These are phyloP conservation scores for Xylaria palmicola DNA, from an alignment of 495 filamentous ascomycete genomes.

Conservation along the genomic window DNA sequence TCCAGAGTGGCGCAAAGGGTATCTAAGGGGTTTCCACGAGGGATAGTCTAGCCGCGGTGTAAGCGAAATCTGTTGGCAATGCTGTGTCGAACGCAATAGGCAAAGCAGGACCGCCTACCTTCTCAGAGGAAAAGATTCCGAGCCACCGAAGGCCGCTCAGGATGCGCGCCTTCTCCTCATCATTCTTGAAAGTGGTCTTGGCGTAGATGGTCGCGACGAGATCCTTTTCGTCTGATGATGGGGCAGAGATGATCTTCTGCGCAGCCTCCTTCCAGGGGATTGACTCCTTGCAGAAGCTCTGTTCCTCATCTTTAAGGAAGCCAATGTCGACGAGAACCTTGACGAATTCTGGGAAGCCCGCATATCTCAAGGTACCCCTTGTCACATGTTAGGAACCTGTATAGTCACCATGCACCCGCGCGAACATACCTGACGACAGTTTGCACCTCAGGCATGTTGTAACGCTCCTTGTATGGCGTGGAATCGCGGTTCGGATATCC, in stretches of 20 bases:
- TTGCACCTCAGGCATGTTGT: constrained; percentile 84
- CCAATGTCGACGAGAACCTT: constrained; percentile 70
- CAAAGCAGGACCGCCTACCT: background rate
- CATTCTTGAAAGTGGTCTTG: constrained; percentile 68
- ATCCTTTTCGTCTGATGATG: constrained; percentile 61
- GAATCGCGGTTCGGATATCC: constrained; percentile 94
- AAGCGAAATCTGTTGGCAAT: constrained; percentile 18
- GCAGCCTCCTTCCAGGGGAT: constrained; percentile 81
- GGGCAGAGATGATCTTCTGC: constrained; percentile 66
- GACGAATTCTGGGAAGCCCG: constrained; percentile 86
- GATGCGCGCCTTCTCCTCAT: constrained; percentile 74
- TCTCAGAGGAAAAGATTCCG: constrained; percentile 39
- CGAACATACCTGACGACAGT: constrained; percentile 53
- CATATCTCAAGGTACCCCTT: constrained; percentile 73
- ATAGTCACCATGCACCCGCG: background rate
- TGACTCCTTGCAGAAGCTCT: constrained; percentile 58
- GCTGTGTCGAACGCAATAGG: background rate
- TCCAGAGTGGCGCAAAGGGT: constrained; percentile 88
- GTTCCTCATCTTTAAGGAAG: constrained; percentile 70
- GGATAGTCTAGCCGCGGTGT: constrained; percentile 49
- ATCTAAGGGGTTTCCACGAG: constrained; percentile 75
- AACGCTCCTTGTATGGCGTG: constrained; percentile 79
- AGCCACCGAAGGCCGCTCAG: constrained; percentile 80
- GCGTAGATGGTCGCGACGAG: constrained; percentile 69
- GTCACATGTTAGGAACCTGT: background rate